These are phyloP conservation scores for Cyberlindnera bimundalis DNA, from an alignment of 805 yeast genomes.

Conservation along the genomic window DNA sequence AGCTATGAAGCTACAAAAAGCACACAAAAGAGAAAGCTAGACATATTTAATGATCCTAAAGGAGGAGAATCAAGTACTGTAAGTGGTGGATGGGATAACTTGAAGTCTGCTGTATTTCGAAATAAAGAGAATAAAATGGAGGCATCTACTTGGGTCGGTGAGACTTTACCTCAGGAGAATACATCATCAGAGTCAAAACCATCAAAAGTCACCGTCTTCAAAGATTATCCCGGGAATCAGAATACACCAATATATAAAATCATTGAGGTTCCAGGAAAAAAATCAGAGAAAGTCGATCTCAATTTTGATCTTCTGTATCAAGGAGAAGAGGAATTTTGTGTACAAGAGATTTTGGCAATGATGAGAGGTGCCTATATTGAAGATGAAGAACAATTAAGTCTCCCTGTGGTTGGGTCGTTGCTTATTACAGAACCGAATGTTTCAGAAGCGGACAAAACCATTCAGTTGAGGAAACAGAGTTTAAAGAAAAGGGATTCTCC, in stretches of 20 bases:
- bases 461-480: conserved; percentile 13
- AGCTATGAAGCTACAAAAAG: conserved; percentile 7
- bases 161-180: conserved; percentile 43
- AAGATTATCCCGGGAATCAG: conserved; percentile 33
- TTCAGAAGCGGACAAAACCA: conserved; percentile 22
- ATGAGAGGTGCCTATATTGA: conserved; percentile 18
- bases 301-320: conserved; percentile 56
- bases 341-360: conserved; percentile 62
- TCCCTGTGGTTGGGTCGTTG: no score
- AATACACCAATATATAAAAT: conserved; percentile 44
- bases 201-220: conserved; percentile 36
- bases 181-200: conserved; percentile 15
- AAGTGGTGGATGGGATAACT: conserved; percentile 40
- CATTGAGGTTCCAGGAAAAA: conserved; percentile 53
- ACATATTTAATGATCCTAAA: conserved; percentile 18
- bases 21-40: conserved; percentile 19
- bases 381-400: conserved; percentile 3
- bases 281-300: conserved; percentile 54
- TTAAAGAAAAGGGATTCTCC: conserved; percentile 54
- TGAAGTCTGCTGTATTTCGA: conserved; percentile 48
- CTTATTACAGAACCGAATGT: conserved; percentile 2
- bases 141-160: conserved; percentile 63
- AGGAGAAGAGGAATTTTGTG: conserved; percentile 49
- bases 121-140: conserved; percentile 61
- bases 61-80: conserved; percentile 14